Evolutionary conservation across 2,329 filamentous ascomycete species (phyloP).

Genomic region (Mycosphaerella arachidis): DNA sequence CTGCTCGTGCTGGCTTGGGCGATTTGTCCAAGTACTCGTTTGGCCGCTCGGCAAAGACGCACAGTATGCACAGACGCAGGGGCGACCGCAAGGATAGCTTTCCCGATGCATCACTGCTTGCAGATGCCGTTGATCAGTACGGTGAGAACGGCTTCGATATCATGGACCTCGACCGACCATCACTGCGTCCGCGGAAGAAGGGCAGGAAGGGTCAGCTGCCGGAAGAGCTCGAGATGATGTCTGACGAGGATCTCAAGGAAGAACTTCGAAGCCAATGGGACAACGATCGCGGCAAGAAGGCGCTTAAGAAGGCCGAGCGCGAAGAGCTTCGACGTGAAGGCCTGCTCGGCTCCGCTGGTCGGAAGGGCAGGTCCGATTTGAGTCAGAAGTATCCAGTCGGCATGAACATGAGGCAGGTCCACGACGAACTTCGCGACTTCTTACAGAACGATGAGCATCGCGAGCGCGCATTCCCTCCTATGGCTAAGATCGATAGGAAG

Average conservation of each 20-base stretch:
- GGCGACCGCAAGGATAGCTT: constrained; percentile 38
- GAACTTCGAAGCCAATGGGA: constrained; percentile 40
- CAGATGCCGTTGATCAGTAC: constrained; percentile 57
- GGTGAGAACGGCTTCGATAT: constrained; percentile 73
- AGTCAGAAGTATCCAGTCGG: constrained; percentile 68
- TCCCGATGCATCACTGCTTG: constrained; percentile 53
- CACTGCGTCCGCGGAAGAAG: constrained; percentile 61
- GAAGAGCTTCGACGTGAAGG: constrained; percentile 44
- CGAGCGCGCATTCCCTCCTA: constrained; percentile 73
- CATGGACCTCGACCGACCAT: constrained; percentile 75
- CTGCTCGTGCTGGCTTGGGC: constrained; percentile 29
- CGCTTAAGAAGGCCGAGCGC: constrained; percentile 44
- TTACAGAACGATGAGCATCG: constrained; percentile 57
- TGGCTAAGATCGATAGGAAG: constrained; percentile 74
- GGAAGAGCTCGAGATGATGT: constrained; percentile 36
- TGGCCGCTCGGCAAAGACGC: constrained; percentile 17
- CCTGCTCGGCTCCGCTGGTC: constrained; percentile 34
- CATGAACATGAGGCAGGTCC: constrained; percentile 66
- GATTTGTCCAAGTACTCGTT: constrained; percentile 24
- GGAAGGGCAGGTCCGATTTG: constrained; percentile 46
- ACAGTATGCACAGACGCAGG: constrained; percentile 16
- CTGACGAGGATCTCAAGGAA: constrained; percentile 42
- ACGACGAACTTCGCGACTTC: constrained; percentile 68
- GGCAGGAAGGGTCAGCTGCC: constrained; percentile 49
- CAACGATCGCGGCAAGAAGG: constrained; percentile 44